phyloP scores from a whole-genome alignment of 192 early-diverging fungal genomes.

The Gryganskiella cystojenkinii region DNA sequence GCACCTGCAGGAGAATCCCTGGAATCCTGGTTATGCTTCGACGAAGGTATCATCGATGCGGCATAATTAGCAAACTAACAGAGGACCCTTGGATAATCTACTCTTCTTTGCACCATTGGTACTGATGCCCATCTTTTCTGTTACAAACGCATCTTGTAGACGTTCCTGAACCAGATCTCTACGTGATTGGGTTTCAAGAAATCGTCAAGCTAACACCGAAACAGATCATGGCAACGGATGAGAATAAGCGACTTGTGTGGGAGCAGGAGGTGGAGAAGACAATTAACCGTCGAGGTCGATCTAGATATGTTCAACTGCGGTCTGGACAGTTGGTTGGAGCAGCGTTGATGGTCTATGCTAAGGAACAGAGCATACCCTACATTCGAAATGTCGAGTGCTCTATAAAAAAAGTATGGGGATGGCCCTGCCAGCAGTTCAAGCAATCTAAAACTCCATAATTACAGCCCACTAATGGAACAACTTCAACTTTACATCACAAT shows the following conservation, averaged over 20 bases:
- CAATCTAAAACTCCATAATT: too few relatives aligned
- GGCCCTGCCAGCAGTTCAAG: not conserved
- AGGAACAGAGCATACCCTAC: constrained; percentile 69
- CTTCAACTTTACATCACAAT: constrained; percentile 1
- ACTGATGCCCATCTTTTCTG: not conserved
- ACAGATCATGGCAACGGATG: constrained; percentile 57
- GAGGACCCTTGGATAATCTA: too few relatives aligned
- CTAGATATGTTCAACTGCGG: constrained; percentile 82
- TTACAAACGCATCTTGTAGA: constrained; percentile 11
- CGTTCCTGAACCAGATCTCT: constrained; percentile 75
- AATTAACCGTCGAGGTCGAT: constrained; percentile 54
- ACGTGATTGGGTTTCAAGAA: constrained; percentile 94
- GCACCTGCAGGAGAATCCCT: constrained; percentile 71
- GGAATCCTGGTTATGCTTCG: constrained; percentile 71
- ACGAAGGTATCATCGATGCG: constrained; percentile 36
- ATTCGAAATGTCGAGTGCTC: constrained; percentile 87
- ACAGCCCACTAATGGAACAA: too few relatives aligned
- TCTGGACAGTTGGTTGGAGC: constrained; percentile 93
- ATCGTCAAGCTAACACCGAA: constrained; percentile 89
- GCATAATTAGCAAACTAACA: not conserved
- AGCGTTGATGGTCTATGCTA: constrained; percentile 89
- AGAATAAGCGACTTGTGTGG: constrained; percentile 54
- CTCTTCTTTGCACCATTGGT: too few relatives aligned
- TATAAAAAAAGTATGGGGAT: constrained; percentile 73
- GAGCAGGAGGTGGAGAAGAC: constrained; percentile 63